Percentiles rank a stretch among this genome's conserved stretches.
These are phyloP conservation scores for Candida freyschussii DNA, from an alignment of 1,139 yeast genomes.

Conservation along the genomic window DNA sequence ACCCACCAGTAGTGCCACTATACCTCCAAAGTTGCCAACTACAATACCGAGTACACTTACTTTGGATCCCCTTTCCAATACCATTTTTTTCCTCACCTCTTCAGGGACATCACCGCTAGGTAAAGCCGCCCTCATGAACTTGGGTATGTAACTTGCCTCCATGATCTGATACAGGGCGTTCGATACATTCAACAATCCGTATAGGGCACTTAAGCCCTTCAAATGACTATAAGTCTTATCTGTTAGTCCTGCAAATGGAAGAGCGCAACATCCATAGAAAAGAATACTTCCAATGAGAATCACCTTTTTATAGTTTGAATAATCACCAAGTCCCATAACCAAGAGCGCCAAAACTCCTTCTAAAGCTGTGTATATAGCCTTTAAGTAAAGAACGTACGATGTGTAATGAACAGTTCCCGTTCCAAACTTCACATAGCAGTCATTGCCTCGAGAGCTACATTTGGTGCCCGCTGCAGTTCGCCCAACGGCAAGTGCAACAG, in stretches of 20 bases:
- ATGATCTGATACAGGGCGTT: conserved; percentile 37
- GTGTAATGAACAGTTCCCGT: conserved; percentile 34
- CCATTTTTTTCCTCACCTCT: conserved; percentile 27
- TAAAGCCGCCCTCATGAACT: conserved; percentile 36
- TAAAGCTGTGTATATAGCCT: conserved; percentile 37
- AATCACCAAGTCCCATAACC: conserved; percentile 42
- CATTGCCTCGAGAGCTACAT: conserved; percentile 34
- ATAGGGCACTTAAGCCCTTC: conserved; percentile 31
- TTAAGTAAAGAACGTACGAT: conserved; percentile 37
- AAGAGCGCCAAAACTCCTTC: conserved; percentile 39
- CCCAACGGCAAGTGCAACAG: conserved; percentile 36
- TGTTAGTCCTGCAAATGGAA: conserved; percentile 37
- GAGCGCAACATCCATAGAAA: conserved; percentile 35
- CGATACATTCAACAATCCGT: conserved; percentile 31
- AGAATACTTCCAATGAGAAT: conserved; percentile 25
- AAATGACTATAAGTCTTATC: conserved; percentile 25
- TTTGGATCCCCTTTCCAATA: conserved; percentile 34
- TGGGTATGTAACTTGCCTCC: conserved; percentile 42
- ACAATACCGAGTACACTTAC: conserved; percentile 40
- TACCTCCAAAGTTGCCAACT: conserved; percentile 38
- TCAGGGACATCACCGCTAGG: conserved; percentile 24
- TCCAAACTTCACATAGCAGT: conserved; percentile 39
- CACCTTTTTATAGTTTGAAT: conserved; percentile 53
- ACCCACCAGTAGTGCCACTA: conserved; percentile 38
- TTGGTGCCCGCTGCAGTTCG: conserved; percentile 26